phyloP scores from a whole-genome alignment of 164 flowering plant species.

The Litsea cubeba region DNA sequence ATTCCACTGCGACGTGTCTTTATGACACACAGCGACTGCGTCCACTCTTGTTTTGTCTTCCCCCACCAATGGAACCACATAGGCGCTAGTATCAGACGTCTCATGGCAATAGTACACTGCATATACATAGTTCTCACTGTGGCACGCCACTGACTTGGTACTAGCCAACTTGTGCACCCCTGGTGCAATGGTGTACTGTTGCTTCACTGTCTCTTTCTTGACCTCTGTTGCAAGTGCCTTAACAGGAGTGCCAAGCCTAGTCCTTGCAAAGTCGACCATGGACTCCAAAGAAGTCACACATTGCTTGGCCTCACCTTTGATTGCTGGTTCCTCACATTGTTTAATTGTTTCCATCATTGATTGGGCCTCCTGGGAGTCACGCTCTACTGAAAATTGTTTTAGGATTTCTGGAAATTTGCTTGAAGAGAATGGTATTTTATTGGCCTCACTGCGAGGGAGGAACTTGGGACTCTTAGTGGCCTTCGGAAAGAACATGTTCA shows the following conservation, averaged over 20 bases:
- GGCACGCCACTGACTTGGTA: conserved; percentile 22
- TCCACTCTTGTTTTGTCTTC: conserved; percentile 23
- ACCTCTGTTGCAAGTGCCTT: conserved; percentile 10
- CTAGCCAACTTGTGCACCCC: conserved; percentile 9
- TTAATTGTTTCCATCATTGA: conserved; percentile 23
- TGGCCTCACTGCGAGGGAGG: conserved; percentile 31
- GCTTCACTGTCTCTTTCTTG: conserved; percentile 10
- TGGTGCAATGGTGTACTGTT: conserved; percentile 12
- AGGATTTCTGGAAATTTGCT: conserved; percentile 27
- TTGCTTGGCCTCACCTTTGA: conserved; percentile 22
- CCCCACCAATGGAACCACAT: conserved; percentile 22
- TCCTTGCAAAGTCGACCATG: conserved; percentile 29
- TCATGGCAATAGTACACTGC: conserved; percentile 29
- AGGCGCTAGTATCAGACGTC: conserved; percentile 16
- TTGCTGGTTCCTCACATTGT: conserved; percentile 26
- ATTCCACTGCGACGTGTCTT: conserved; percentile 29
- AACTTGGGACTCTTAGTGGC: conserved; percentile 17
- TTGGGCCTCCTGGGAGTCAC: conserved; percentile 32
- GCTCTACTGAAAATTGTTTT: conserved; percentile 23
- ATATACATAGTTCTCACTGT: conserved; percentile 18
- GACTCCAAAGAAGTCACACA: conserved; percentile 36
- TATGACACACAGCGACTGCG: conserved; percentile 27
- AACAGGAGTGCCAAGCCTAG: conserved; percentile 21
- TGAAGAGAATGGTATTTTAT: conserved; percentile 37
- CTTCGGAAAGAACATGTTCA: conserved; percentile 20